Evolutionary conservation across 306 rosid genomes (phyloP), one percentile per base, ranked within the genome.

Genomic region (Cajanus cajan): DNA sequence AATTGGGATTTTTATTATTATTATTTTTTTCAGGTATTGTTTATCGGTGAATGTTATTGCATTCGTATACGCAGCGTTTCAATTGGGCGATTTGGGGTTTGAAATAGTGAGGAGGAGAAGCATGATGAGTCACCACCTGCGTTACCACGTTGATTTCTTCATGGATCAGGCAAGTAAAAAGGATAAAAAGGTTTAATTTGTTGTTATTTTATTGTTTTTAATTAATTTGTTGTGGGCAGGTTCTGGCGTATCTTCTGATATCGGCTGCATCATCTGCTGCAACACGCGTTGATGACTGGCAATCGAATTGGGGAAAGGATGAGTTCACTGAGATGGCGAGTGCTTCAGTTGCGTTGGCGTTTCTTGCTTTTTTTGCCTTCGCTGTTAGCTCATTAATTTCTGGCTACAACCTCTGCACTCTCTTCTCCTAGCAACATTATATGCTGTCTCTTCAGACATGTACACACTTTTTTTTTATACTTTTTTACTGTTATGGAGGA

Each of bases 251-350:
- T 83, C 99, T 96, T 86, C 87, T 96, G 58, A 88, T 96, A 74
- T 96, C 99, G 5, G 85, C 99, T 10, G 89, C 99, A 1, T 96
- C 99, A n/a, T 93, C 96, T 0, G 98, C 98, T 0, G 98, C 98
- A 1, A 96, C 97, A 7, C 77, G 98, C 19, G 92, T 93, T 2
- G 97, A 93, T 7, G 98, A 96, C 65, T 96, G 99, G 99, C 94
- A 89, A 85, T 91, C 96, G 2, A 96, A 96, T 67, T 96, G 99
- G 99, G 99, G 99, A 2, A 96, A 90, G 78, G 99, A 96, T 18
- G 91, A 96, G 84, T 96, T 96, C 89, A 96, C 99, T 0, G 80
- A 85, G 82, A 88, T 87, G 97, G 99, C 99, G 1, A 96, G 88
- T 83, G 99, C 98, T 67, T 93, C 99, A 0, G 74, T 96, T 37